A percentile compares a stretch with the other conserved stretches of the same genome.
These are phyloP conservation scores for Rauvolfia tetraphylla DNA, from an alignment of 257 asterid genomes.

Conservation along the genomic window DNA sequence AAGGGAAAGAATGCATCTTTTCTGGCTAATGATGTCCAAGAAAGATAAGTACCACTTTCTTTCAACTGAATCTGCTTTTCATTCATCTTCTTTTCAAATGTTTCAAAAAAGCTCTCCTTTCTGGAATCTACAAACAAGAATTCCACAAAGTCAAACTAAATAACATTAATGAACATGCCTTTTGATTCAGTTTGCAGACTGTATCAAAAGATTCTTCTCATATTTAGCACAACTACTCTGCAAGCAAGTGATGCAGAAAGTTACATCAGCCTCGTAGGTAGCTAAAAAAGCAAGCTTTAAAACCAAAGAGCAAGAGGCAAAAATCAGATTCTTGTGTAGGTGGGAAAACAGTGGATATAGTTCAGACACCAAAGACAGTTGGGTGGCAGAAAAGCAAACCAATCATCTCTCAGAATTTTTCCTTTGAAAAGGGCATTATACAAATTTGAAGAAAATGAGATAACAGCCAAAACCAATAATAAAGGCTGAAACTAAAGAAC, in stretches of 20 bases:
- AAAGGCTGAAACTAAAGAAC: neutral
- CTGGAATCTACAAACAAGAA: slow-evolving; percentile 70
- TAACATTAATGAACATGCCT: neutral
- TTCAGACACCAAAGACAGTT: neutral
- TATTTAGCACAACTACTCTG: neutral
- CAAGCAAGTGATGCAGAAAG: neutral
- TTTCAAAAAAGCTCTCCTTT: slow-evolving; percentile 67
- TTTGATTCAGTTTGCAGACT: neutral
- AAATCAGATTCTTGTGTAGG: neutral
- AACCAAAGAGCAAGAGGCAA: slow-evolving; percentile 2
- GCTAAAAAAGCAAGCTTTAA: neutral
- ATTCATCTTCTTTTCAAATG: slow-evolving; percentile 80
- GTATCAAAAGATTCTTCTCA: neutral
- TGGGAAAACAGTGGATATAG: neutral
- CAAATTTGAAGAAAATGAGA: too few species aligned
- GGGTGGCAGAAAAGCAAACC: neutral
- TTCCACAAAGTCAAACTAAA: neutral
- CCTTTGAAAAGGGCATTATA: too few species aligned
- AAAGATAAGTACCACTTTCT: slow-evolving; percentile 67
- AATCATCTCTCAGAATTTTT: too few species aligned
- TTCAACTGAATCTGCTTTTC: slow-evolving; percentile 70
- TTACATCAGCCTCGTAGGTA: neutral
- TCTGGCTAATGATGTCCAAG: slow-evolving; percentile 7
- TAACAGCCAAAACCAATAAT: neutral
- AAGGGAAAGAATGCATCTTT: neutral